phyloP scores from a whole-genome alignment of 139 green algal genomes.

The Auxenochlorella protothecoides region DNA sequence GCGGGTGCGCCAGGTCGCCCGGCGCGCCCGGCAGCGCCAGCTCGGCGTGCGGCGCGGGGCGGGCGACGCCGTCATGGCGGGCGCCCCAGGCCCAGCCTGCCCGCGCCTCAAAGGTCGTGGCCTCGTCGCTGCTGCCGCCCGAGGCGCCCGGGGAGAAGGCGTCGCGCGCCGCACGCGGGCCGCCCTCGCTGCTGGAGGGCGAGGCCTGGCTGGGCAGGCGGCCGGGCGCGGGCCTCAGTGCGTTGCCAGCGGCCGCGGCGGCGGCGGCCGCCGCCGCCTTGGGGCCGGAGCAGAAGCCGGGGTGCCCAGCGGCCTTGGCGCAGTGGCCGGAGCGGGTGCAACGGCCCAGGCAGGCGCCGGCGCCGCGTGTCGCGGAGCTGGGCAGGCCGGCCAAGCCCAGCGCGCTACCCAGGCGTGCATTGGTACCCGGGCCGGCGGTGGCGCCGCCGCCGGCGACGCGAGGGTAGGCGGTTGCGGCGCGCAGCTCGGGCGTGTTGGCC shows the following conservation, averaged over 20 bases:
- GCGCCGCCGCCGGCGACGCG: constrained; percentile 10
- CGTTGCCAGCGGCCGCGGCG: neutral
- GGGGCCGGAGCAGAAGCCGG: constrained; percentile 39
- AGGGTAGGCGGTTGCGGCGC: constrained; percentile 33
- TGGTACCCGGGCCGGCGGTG: constrained; percentile 9
- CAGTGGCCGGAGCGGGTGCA: constrained; percentile 41
- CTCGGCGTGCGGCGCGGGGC: neutral
- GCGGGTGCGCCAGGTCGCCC: constrained; percentile 6
- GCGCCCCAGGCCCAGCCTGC: neutral
- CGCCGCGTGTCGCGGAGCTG: too few relatives aligned
- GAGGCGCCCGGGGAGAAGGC: neutral
- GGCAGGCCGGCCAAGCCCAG: too few relatives aligned
- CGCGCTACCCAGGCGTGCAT: neutral
- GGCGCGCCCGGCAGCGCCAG: constrained; percentile 9
- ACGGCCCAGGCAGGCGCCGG: neutral
- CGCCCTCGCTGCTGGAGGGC: neutral
- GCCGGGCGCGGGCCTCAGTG: neutral
- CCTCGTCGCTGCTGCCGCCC: constrained; percentile 13
- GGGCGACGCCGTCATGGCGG: neutral
- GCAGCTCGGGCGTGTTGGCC: constrained; percentile 33
- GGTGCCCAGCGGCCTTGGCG: constrained; percentile 38
- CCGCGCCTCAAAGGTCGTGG: neutral
- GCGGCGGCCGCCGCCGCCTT: constrained; percentile 17
- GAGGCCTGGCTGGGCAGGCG: neutral
- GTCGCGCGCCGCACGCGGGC: neutral